A percentile compares a stretch with the other conserved stretches of the same genome.
phyloP scores from a whole-genome alignment of 1,284 basidiomycete species.

The Fistulina hepatica region DNA sequence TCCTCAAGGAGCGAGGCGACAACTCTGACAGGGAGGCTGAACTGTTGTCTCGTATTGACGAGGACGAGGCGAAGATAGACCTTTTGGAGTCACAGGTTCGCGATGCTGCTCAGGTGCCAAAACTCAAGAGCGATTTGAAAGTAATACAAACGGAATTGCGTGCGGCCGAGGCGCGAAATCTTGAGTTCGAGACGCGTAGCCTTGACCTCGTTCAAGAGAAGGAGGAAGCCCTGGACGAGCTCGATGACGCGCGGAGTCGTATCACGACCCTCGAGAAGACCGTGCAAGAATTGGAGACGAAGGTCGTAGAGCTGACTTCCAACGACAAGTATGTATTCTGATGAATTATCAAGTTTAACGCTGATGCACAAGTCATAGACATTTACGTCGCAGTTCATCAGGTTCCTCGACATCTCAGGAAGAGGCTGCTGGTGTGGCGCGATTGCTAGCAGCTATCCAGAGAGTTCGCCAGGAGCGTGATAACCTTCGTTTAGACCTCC shows the following conservation, averaged over 20 bases:
- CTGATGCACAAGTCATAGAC: not conserved
- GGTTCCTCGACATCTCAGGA: slow-evolving; percentile 20
- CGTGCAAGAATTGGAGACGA: slow-evolving; percentile 22
- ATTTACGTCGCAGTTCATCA: slow-evolving; percentile 6
- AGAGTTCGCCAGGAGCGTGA: slow-evolving; percentile 65
- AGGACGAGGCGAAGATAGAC: slow-evolving; percentile 50
- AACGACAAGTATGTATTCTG: slow-evolving; percentile 18
- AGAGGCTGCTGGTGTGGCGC: slow-evolving; percentile 35
- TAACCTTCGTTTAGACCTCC: slow-evolving; percentile 49
- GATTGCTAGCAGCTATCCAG: slow-evolving; percentile 49
- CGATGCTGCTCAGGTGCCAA: slow-evolving; percentile 25
- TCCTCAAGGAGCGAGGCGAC: slow-evolving; percentile 28
- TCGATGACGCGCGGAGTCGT: slow-evolving; percentile 26
- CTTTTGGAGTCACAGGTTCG: slow-evolving; percentile 37
- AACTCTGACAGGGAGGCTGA: slow-evolving; percentile 39
- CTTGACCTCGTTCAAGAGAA: slow-evolving; percentile 32
- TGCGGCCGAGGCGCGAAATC: slow-evolving; percentile 30
- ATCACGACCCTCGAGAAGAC: slow-evolving; percentile 21
- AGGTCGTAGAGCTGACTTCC: slow-evolving; percentile 13
- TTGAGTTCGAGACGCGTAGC: slow-evolving; percentile 27
- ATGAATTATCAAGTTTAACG: not conserved
- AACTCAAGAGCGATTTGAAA: slow-evolving; percentile 30
- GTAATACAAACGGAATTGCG: slow-evolving; percentile 32
- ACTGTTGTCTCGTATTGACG: slow-evolving; percentile 48
- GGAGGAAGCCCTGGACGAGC: slow-evolving; percentile 34